These are phyloP conservation scores for Cocos nucifera DNA, from an alignment of 176 grass and related monocot species.

Conservation along the genomic window DNA sequence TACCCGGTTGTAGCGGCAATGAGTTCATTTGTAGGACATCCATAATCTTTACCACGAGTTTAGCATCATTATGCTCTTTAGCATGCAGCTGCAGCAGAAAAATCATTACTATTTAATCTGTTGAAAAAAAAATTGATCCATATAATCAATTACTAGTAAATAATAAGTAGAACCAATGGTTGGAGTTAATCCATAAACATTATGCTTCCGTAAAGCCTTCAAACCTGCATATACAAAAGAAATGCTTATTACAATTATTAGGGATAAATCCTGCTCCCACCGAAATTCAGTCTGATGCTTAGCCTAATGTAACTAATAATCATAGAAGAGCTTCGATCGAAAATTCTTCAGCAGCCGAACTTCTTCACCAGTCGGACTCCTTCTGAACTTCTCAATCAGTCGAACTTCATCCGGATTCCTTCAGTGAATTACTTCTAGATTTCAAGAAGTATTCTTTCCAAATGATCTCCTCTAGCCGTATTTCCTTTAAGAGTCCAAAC, in stretches of 20 bases:
- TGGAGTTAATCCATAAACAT: slow-evolving; percentile 84
- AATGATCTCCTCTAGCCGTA: too few relatives aligned
- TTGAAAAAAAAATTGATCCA: slow-evolving; percentile 20
- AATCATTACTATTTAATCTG: slow-evolving; percentile 21
- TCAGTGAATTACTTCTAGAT: too few relatives aligned
- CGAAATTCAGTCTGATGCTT: too few relatives aligned
- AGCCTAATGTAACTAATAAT: too few relatives aligned
- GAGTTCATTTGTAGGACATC: slow-evolving; percentile 41
- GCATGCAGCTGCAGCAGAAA: slow-evolving; percentile 60
- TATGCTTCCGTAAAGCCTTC: slow-evolving; percentile 87
- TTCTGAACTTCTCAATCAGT: too few relatives aligned
- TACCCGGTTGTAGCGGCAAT: slow-evolving; percentile 70
- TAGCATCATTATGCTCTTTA: slow-evolving; percentile 61
- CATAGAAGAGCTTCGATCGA: too few relatives aligned
- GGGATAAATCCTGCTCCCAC: too few relatives aligned
- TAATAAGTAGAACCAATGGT: slow-evolving; percentile 95
- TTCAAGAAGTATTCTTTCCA: too few relatives aligned
- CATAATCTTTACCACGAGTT: slow-evolving; percentile 66
- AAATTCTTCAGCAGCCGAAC: too few relatives aligned
- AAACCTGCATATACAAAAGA: slow-evolving; percentile 42
- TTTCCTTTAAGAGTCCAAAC: too few relatives aligned
- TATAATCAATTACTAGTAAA: slow-evolving; percentile 58
- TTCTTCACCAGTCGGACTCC: too few relatives aligned
- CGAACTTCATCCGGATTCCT: too few relatives aligned
- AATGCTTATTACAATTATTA: neutral